Evolutionary conservation across 495 filamentous ascomycete genomes (phyloP).

Genomic region (Penicillium bovifimosum): DNA sequence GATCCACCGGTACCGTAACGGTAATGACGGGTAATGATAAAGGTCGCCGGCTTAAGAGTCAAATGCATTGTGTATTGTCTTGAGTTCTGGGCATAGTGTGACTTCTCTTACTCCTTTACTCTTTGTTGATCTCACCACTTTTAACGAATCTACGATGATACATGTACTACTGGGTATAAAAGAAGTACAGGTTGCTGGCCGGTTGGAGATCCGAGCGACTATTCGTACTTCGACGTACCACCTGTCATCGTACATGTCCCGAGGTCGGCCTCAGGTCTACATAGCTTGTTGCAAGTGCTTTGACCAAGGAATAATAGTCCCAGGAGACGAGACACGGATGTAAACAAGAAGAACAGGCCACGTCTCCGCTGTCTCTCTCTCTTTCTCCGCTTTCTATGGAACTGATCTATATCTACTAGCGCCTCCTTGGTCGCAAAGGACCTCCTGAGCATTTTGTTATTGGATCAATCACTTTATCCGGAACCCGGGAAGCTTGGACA

Average conservation of each 20-base stretch:
- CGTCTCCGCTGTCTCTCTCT: conserved; percentile 9
- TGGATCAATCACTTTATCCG: not conserved
- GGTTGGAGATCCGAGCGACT: too few species aligned
- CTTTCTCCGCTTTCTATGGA: not conserved
- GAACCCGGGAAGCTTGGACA: not conserved
- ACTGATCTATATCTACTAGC: conserved; percentile 4
- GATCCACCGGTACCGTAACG: conserved; percentile 6
- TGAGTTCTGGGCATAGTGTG: not conserved
- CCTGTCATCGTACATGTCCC: too few species aligned
- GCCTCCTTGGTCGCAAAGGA: not conserved
- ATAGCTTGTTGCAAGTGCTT: too few species aligned
- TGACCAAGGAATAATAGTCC: not conserved
- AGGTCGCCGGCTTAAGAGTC: conserved; percentile 1
- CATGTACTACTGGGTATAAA: too few species aligned
- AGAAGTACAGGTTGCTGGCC: too few species aligned
- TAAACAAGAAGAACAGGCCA: conserved; percentile 2
- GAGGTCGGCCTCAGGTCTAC: too few species aligned
- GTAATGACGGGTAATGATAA: conserved; percentile 6
- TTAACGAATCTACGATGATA: too few species aligned
- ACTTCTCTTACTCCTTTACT: too few species aligned
- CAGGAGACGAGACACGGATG: not conserved
- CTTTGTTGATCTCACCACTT: too few species aligned
- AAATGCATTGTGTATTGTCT: not conserved
- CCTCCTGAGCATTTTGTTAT: not conserved
- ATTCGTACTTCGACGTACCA: too few species aligned